phyloP scores from a whole-genome alignment of 805 yeast genomes.

The Metschnikowia picachoensis region DNA sequence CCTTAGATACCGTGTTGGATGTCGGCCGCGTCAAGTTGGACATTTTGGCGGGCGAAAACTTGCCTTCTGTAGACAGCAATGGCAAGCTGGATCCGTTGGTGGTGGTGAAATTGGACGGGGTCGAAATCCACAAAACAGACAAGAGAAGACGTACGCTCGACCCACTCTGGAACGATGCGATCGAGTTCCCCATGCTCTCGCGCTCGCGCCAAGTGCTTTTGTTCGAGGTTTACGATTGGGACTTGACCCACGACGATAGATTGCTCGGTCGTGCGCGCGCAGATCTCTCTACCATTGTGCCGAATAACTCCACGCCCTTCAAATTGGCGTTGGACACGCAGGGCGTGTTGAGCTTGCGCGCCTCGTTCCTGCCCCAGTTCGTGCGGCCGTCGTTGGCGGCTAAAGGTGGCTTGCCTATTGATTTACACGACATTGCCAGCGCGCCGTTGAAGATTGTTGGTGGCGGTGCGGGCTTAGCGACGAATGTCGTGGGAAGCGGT shows the following conservation, averaged over 20 bases:
- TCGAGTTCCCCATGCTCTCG: slow-evolving; percentile 58
- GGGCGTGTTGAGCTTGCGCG: slow-evolving; percentile 54
- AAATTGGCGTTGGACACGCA: slow-evolving; percentile 56
- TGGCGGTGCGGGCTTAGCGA: slow-evolving; percentile 41
- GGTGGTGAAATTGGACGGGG: slow-evolving; percentile 49
- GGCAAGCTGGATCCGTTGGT: slow-evolving; percentile 77
- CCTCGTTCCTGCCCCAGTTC: slow-evolving; percentile 61
- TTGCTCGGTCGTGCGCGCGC: slow-evolving; percentile 50
- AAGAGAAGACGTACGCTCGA: slow-evolving; percentile 61
- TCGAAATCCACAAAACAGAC: slow-evolving; percentile 53
- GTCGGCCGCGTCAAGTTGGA: slow-evolving; percentile 61
- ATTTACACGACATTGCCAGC: slow-evolving; percentile 37
- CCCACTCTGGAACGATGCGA: slow-evolving; percentile 74
- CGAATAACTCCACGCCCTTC: slow-evolving; percentile 43
- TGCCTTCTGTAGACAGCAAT: slow-evolving; percentile 61
- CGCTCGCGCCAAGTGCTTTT: slow-evolving; percentile 50
- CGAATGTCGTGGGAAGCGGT: slow-evolving; percentile 43
- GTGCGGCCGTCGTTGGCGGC: slow-evolving; percentile 54
- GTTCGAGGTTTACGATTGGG: slow-evolving; percentile 69
- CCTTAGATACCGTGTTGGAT: slow-evolving; percentile 60
- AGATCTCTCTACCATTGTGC: slow-evolving; percentile 48
- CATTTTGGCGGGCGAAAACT: slow-evolving; percentile 50
- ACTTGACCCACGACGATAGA: slow-evolving; percentile 67
- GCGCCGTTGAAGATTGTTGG: slow-evolving; percentile 46
- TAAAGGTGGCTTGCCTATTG: slow-evolving; percentile 39